Base-by-base conservation (phyloP, 331 rosid genomes). In the Rosa hybrid region DNA sequence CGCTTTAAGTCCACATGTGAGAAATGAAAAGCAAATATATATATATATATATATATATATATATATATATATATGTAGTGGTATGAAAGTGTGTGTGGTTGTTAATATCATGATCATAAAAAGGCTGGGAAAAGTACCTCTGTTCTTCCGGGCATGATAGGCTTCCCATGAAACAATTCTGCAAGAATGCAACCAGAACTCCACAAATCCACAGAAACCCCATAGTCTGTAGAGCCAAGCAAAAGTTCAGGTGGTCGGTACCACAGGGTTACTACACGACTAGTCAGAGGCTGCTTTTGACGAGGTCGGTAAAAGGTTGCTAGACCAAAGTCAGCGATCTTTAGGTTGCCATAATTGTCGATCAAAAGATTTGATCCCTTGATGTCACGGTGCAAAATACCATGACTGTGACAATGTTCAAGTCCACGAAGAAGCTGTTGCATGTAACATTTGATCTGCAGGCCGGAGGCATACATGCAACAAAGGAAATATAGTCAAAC, bases 201-300 rank as follows among this genome's bases (percentile, higher is more conserved):
- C 98, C 98, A 94, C 90, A 94, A 82, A 82, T 94, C 98, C 76
- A 94, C 95, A 56, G 98, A 72, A 80, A 84, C 88, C 68, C 90
- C 94, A 88, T 94, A 94, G 75, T 90, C 81, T 46, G 95, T 90
- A 68, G 92, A 87, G 50, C 98, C 98, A 45, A 93, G 98, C 77
- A 93, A 84, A 81, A 93, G 98, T 80, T 93, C 98, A 63, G 97
- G 98, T 10, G 98, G 97, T 59, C 97, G 86, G 74, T 94, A 94
- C 98, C 98, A 94, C 87, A 94, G 84, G 78, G 98, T 94, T 46
- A 94, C 94, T 25, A 90, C 98, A 30, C 97, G 98, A 81, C 98
- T 94, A 59, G 98, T 91, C 83, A 94, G 87, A 62, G 89, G 91
- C 83, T 90, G 91, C 78, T 76, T 83, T 78, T 86, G 89, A 76